These are phyloP conservation scores for Pichia membranifaciens DNA, from an alignment of 805 yeast species.

Conservation along the genomic window DNA sequence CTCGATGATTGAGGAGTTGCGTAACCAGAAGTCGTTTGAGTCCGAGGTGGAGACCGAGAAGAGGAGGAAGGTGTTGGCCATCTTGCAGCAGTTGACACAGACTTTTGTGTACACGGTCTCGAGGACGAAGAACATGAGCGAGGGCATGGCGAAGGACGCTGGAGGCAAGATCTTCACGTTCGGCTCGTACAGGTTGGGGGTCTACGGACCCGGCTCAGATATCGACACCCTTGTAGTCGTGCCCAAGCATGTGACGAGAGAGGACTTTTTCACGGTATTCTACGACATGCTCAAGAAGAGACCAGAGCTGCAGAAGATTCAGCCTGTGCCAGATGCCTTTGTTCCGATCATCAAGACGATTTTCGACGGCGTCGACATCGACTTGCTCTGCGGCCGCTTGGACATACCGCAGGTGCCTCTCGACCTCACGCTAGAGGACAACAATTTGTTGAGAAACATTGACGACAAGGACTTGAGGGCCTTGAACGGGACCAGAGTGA, in stretches of 20 bases:
- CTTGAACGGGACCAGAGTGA: constrained; percentile 92
- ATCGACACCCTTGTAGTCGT: constrained; percentile 95
- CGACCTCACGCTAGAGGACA: constrained; percentile 71
- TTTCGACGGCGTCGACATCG: constrained; percentile 88
- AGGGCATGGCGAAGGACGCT: constrained; percentile 95
- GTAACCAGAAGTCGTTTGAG: constrained; percentile 83
- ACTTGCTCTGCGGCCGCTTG: constrained; percentile 77
- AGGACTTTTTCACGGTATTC: constrained; percentile 83
- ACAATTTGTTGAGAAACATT: constrained; percentile 74
- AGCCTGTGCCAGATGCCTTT: constrained; percentile 93
- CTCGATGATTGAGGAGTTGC: constrained; percentile 67
- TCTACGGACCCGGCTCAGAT: constrained; percentile 97
- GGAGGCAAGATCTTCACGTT: constrained; percentile 97
- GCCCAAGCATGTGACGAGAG: constrained; percentile 90
- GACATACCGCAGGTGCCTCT: constrained; percentile 80
- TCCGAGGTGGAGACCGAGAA: constrained; percentile 76
- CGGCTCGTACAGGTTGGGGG: constrained; percentile 93
- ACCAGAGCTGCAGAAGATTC: constrained; percentile 82
- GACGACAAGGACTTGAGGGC: constrained; percentile 91
- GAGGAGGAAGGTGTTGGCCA: constrained; percentile 66
- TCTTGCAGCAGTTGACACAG: constrained; percentile 66
- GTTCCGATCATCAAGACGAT: constrained; percentile 94
- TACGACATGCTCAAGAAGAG: constrained; percentile 61
- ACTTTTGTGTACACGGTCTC: constrained; percentile 83
- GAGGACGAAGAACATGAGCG: constrained; percentile 81